Evolutionary conservation across 257 asterid species (phyloP).

Genomic region (Scutellaria galericulata): DNA sequence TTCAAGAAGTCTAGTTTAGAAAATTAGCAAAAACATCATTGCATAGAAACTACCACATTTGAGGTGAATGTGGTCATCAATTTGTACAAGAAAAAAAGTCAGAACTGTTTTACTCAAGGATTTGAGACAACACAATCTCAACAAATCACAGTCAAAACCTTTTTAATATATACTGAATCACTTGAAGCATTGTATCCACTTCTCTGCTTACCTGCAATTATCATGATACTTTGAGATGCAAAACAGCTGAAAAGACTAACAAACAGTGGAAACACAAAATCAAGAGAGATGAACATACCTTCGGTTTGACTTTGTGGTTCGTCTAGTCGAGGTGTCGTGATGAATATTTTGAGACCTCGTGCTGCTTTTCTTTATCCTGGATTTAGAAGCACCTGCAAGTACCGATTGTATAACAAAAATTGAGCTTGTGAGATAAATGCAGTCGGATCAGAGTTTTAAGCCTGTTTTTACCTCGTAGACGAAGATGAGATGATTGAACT

Average conservation of each 20-base stretch:
- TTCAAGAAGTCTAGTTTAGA: background rate
- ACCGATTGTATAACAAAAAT: constrained; percentile 14
- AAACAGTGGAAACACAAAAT: too few species aligned
- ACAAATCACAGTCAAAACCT: background rate
- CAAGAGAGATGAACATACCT: constrained; percentile 45
- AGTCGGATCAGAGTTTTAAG: constrained; percentile 23
- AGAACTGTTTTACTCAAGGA: background rate
- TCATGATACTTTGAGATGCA: background rate
- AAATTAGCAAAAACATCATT: background rate
- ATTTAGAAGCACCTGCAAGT: constrained; percentile 64
- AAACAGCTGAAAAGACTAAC: too few species aligned
- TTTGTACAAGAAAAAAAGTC: background rate
- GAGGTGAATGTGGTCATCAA: constrained; percentile 38
- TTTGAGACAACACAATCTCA: constrained; percentile 10
- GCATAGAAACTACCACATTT: constrained; percentile 26
- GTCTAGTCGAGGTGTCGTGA: constrained; percentile 45
- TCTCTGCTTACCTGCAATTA: constrained; percentile 41
- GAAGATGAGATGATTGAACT: constrained; percentile 60
- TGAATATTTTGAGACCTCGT: constrained; percentile 40
- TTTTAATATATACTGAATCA: background rate
- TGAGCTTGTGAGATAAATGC: background rate
- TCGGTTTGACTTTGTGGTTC: constrained; percentile 51
- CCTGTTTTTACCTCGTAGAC: constrained; percentile 42
- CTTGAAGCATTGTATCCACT: constrained; percentile 29
- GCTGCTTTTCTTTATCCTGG: constrained; percentile 54